Evolutionary conservation across 2,329 filamentous ascomycete species (phyloP), one percentile per base, ranked within the genome.

Genomic region (Aspergillus thermomutatus): DNA sequence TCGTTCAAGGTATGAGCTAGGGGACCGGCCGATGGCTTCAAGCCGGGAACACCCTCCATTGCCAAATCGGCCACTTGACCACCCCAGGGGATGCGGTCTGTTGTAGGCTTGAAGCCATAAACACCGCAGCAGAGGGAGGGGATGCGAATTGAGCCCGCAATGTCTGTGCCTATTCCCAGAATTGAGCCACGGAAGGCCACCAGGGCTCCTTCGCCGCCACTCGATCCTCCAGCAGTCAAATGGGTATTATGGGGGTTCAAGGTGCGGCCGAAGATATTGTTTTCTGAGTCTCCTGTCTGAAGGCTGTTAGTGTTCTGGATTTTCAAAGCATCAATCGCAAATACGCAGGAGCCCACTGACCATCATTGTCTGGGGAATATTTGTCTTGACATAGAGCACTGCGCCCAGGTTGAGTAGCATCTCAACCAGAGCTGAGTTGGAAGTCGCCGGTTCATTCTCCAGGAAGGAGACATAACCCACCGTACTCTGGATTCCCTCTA

Each of bases 91-190:
- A 74, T 62, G 2, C 72, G 70, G 19, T 61, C 50, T 3, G 52
- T 53, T 4, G 70, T 71, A 17, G 73, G 73, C 46, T 73, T 74
- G 59, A 75, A 72, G 3, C 71, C 72, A 49, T 72, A 75, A 1
- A 69, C 60, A 0, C 72, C 72, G 45, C 68, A 70, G 57, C 68
- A 73, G 3, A 73, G 59, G 1, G 71, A 60, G 0, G 73, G 73
- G n/a, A 72, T 72, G 19, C 73, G 70, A 50, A 74, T 69, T 6
- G 71, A 73, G 7, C 72, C 72, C 2, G 62, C 73, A 25, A 75
- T 66, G 57, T 76, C 73, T 3, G 72, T 73, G 0, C 72, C 73
- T 1, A 74, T 64, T 3, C 73, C 72, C 0, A 75, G 50, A 5
- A 70, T 62, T 3, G 71, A 74, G 10, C 73, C 73, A 14, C 71